Base-by-base conservation (phyloP, 345 rosid species). In the Syzygium aromaticum region DNA sequence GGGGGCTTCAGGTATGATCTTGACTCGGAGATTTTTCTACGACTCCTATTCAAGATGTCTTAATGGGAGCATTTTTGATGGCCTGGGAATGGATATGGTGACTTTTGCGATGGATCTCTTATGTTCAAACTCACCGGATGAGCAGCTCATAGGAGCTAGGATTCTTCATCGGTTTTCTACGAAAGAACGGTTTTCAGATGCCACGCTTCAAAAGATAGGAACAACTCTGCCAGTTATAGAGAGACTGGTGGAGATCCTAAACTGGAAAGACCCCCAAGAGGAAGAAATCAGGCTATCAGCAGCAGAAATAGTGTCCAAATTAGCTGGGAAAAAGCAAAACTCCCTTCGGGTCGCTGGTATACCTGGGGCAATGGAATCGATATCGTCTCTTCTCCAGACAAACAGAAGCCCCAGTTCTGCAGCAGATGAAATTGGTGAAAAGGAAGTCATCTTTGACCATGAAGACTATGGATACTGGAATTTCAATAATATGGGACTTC, bases 321-420 rank as follows among this genome's bases (percentile, higher is more conserved):
- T 96, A 22, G 95, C 96, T 3, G 92, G 96, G 8, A 94, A 92
- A 88, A 94, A 92, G 87, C 96, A 95, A 67, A 95, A 95, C 90
- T 92, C 97, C 30, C 90, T 95, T 2, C 90, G 98, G 54, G 93
- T 96, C 13, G 92, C 98, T 1, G 98, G 95, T 63, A 94, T 95
- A 87, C 93, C 98, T 6, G 98, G 96, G 2, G 95, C 98, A n/a
- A 92, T 95, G 94, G 98, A 95, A 89, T 95, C 98, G 11, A 95
- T 96, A 84, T 95, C 98, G 33, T 95, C 98, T 64, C 93, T 96
- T 25, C 94, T 95, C 51, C 94, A 94, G 87, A 91, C 89, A 51
- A 91, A 89, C 16, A 90, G 95, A 87, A 86, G 86, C 85, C 89
- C 86, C 33, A 88, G 90, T 61, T 89, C 86, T 56, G 89, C 92